Evolutionary conservation across 768 basidiomycete species (phyloP).

Genomic region (Suillus bovinus): DNA sequence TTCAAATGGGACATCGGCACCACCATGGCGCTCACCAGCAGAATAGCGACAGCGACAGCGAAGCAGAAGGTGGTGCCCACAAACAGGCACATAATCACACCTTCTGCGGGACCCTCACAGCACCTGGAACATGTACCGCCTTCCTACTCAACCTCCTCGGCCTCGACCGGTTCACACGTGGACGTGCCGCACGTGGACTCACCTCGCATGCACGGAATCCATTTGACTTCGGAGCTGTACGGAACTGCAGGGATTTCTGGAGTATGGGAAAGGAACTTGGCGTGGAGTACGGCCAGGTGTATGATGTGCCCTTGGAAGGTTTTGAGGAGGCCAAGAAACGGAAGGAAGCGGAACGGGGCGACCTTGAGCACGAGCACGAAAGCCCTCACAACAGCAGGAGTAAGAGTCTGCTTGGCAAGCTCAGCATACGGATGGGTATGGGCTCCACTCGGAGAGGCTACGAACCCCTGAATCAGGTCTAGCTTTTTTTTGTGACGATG

Average conservation of each 20-base stretch:
- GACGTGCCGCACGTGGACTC: slow-evolving; percentile 86
- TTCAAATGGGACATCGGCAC: slow-evolving; percentile 83
- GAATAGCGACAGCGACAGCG: slow-evolving; percentile 47
- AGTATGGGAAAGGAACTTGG: slow-evolving; percentile 79
- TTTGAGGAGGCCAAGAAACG: slow-evolving; percentile 72
- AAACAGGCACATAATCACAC: slow-evolving; percentile 47
- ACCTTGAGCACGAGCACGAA: slow-evolving; percentile 49
- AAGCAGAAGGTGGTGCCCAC: slow-evolving; percentile 33
- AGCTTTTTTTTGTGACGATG: slow-evolving; percentile 5
- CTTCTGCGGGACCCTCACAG: slow-evolving; percentile 35
- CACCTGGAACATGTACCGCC: slow-evolving; percentile 37
- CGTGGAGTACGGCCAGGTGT: slow-evolving; percentile 87
- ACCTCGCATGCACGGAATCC: slow-evolving; percentile 77
- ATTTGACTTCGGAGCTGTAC: slow-evolving; percentile 78
- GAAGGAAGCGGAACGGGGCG: slow-evolving; percentile 48
- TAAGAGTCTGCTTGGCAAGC: slow-evolving; percentile 39
- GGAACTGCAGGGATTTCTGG: slow-evolving; percentile 96
- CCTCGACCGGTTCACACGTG: slow-evolving; percentile 91
- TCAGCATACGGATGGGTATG: slow-evolving; percentile 37
- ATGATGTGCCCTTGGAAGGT: slow-evolving; percentile 87
- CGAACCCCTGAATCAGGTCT: slow-evolving; percentile 34
- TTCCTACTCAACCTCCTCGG: slow-evolving; percentile 92
- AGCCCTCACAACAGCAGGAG: slow-evolving; percentile 33
- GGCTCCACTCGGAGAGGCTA: slow-evolving; percentile 36
- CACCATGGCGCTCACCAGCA: slow-evolving; percentile 34